These are phyloP conservation scores for Metarhizium guizhouense DNA, from an alignment of 2,329 filamentous ascomycete genomes.

Conservation along the genomic window DNA sequence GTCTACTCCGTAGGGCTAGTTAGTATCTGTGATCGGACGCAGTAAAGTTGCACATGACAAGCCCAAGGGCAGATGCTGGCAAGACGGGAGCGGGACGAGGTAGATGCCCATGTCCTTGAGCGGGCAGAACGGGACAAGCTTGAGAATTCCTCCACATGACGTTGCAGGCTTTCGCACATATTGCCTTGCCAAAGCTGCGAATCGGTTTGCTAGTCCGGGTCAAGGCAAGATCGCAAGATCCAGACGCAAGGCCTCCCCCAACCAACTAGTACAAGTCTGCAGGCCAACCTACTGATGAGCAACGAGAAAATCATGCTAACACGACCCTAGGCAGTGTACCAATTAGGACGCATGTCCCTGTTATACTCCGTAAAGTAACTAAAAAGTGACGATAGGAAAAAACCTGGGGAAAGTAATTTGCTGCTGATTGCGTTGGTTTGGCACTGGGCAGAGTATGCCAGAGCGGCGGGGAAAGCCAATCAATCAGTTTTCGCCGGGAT, in stretches of 20 bases:
- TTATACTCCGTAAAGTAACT: neutral
- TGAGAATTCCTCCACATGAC: too few relatives aligned
- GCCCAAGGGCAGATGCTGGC: too few relatives aligned
- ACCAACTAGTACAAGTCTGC: too few relatives aligned
- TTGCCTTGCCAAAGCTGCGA: too few relatives aligned
- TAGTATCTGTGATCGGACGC: too few relatives aligned
- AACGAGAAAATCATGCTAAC: neutral
- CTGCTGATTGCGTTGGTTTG: neutral
- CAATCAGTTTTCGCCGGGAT: neutral
- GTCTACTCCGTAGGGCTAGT: too few relatives aligned
- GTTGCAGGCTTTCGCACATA: too few relatives aligned
- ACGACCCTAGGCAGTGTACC: neutral
- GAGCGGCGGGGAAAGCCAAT: neutral
- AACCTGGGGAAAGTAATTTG: neutral
- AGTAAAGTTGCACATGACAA: too few relatives aligned
- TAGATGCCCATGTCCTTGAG: too few relatives aligned
- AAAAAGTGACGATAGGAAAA: neutral
- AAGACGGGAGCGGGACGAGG: too few relatives aligned
- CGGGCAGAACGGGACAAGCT: too few relatives aligned
- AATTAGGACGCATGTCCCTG: neutral
- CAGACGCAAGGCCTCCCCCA: neutral
- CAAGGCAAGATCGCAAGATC: neutral
- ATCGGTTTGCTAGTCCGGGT: neutral
- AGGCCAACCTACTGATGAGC: too few relatives aligned
- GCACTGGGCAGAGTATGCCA: neutral